phyloP scores from a whole-genome alignment of 1,284 basidiomycete species.

The Pyrrhoderma noxium region DNA sequence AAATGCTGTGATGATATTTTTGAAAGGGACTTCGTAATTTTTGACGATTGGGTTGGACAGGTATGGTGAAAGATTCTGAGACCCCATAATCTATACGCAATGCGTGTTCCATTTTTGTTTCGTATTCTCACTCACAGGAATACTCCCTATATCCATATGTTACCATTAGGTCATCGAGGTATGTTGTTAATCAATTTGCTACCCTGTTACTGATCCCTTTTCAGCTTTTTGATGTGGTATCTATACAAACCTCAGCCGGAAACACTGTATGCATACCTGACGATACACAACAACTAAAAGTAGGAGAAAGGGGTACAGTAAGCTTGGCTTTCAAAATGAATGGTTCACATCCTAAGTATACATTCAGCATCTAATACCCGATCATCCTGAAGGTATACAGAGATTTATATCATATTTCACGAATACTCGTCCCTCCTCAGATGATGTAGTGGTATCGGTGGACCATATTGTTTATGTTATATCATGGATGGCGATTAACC shows the following conservation, averaged over 20 bases:
- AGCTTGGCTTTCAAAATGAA: slow-evolving; percentile 12
- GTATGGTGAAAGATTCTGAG: slow-evolving; percentile 32
- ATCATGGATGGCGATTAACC: slow-evolving; percentile 86
- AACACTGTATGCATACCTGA: slow-evolving; percentile 67
- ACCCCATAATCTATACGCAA: slow-evolving; percentile 14
- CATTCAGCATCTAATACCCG: slow-evolving; percentile 58
- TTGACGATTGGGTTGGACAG: slow-evolving; percentile 87
- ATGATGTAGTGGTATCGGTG: slow-evolving; percentile 66
- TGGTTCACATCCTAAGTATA: not conserved
- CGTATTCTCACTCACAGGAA: too few species aligned
- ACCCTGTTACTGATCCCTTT: slow-evolving; percentile 13
- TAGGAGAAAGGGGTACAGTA: slow-evolving; percentile 68
- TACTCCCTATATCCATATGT: too few species aligned
- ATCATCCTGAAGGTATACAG: slow-evolving; percentile 36
- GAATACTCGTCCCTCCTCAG: slow-evolving; percentile 35
- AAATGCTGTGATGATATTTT: slow-evolving; percentile 53
- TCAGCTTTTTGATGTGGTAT: slow-evolving; percentile 81
- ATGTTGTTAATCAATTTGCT: not conserved
- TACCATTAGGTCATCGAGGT: slow-evolving; percentile 3
- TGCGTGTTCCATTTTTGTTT: too few species aligned
- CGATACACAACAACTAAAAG: slow-evolving; percentile 58
- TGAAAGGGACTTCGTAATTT: slow-evolving; percentile 76
- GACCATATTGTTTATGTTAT: slow-evolving; percentile 76
- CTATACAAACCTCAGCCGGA: slow-evolving; percentile 54
- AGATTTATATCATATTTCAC: slow-evolving; percentile 41